Base-by-base conservation (phyloP, 2,329 filamentous ascomycete species). In the Fusarium neocosmosporiellum region DNA sequence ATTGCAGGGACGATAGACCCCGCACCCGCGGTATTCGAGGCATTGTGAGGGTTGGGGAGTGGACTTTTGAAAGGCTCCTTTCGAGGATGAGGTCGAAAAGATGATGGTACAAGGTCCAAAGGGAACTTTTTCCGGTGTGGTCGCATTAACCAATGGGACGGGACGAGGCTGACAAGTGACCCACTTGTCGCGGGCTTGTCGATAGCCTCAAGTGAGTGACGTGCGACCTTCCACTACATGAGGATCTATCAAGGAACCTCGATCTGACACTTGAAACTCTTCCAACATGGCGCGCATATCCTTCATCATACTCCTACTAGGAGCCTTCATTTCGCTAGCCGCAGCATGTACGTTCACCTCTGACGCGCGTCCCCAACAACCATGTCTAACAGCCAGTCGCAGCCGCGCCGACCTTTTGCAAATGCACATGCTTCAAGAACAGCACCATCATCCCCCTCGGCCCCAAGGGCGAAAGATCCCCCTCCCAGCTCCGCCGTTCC, bases 381-480 rank as follows among this genome's bases (percentile, higher is more conserved):
- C 39, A 54, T 41, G 50, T 58, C 61, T 72, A 65, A 70, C 78
- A 79, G 70, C 80, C 36, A 36, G 31, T 24, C 7, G 63, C 76
- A 91, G 89, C 87, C 34, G 87, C 89, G 48, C 89, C 89, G 20
- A 89, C 88, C 2, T 92, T 92, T 80, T 92, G 90, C 85, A 92
- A 92, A 86, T 92, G 90, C 83, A 92, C 89, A 74, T 92, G 90
- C 83, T 91, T 91, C 83, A 89, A 88, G 75, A 92, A 92, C 83
- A 90, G 88, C 85, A 92, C 89, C 73, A 90, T 92, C 77, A 90
- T 92, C 78, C 85, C 88, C 16, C 86, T 91, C 11, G 88, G 85
- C n/a, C 86, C 87, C 5, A 81, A 85, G 66, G 76, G 81, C 60
- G 72, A 79, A 22, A 16, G 46, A 33, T 69, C 71, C 18, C 65